Evolutionary conservation across 1,139 yeast genomes (phyloP).

Genomic region (Suhomyces wounanorum): DNA sequence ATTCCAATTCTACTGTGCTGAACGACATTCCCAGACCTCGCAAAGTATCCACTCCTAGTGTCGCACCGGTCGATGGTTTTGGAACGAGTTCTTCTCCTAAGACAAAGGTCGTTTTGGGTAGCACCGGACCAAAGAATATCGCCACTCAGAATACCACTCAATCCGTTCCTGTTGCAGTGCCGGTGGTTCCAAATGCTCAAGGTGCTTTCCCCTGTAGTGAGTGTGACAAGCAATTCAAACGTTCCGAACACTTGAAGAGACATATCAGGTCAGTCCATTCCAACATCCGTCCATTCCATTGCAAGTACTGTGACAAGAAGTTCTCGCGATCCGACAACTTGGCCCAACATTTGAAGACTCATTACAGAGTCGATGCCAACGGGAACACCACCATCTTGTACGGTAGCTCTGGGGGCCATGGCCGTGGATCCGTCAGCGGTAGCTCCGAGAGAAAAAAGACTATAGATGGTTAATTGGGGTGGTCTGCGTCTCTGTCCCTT

Average conservation of each 20-base stretch:
- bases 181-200: constrained; percentile 17
- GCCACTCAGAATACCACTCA: neutral
- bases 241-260: constrained; percentile 52
- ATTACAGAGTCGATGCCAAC: constrained; percentile 31
- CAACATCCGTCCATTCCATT: constrained; percentile 50
- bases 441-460: constrained; percentile 18
- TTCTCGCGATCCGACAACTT: constrained; percentile 50
- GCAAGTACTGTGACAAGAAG: constrained; percentile 52
- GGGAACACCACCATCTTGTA: constrained; percentile 42
- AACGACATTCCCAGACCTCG: constrained; percentile 5
- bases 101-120: constrained; percentile 4
- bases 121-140: neutral
- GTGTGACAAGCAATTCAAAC: constrained; percentile 49
- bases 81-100: constrained; percentile 3
- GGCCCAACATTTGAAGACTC: constrained; percentile 54
- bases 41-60: constrained; percentile 5
- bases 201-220: constrained; percentile 46
- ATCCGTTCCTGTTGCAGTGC: constrained; percentile 6
- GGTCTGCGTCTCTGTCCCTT: neutral
- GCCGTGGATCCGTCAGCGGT: constrained; percentile 18
- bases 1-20: neutral
- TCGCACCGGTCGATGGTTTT: constrained; percentile 1
- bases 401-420: constrained; percentile 39
- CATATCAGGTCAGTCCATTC: constrained; percentile 52
- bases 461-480: neutral